phyloP scores from a whole-genome alignment of 2,329 filamentous ascomycete genomes.

The Amylocarpus encephaloides region DNA sequence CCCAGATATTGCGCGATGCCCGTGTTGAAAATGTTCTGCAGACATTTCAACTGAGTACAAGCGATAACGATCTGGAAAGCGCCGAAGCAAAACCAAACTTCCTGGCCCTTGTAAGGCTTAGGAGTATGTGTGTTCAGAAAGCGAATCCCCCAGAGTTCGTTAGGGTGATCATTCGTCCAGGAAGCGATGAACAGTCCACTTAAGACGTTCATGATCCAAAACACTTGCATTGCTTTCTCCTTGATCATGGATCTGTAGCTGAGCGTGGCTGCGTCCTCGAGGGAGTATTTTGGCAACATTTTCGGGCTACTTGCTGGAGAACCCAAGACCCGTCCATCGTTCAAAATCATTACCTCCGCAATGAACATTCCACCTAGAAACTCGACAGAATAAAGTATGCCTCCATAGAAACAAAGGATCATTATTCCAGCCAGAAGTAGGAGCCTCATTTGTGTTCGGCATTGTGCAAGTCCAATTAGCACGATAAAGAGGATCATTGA shows the following conservation, averaged over 20 bases:
- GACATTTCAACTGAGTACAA: conserved; percentile 31
- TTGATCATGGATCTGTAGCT: conserved; percentile 3
- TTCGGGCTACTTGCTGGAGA: conserved; percentile 19
- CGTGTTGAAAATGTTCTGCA: conserved; percentile 42
- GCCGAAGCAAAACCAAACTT: conserved; percentile 27
- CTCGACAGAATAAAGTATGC: conserved; percentile 31
- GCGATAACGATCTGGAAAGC: conserved; percentile 28
- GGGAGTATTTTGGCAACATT: conserved; percentile 17
- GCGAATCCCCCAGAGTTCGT: conserved; percentile 21
- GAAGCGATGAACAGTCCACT: conserved; percentile 27
- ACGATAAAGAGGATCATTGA: conserved; percentile 28
- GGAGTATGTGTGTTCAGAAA: conserved; percentile 24
- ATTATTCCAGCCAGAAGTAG: conserved; percentile 20
- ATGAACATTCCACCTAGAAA: conserved; percentile 42
- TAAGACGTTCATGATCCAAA: conserved; percentile 25
- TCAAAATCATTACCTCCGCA: conserved; percentile 39
- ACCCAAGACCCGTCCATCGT: conserved; percentile 25
- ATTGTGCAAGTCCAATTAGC: conserved; percentile 25
- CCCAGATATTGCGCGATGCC: conserved; percentile 48
- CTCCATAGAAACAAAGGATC: conserved; percentile 25
- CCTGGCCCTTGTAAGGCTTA: conserved; percentile 23
- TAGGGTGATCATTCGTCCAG: conserved; percentile 26
- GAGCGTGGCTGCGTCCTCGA: conserved; percentile 5
- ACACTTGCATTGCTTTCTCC: conserved; percentile 14
- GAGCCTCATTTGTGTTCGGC: conserved; percentile 20